Base-by-base conservation (phyloP, 306 rosid species). In the Medicago ruthenica region DNA sequence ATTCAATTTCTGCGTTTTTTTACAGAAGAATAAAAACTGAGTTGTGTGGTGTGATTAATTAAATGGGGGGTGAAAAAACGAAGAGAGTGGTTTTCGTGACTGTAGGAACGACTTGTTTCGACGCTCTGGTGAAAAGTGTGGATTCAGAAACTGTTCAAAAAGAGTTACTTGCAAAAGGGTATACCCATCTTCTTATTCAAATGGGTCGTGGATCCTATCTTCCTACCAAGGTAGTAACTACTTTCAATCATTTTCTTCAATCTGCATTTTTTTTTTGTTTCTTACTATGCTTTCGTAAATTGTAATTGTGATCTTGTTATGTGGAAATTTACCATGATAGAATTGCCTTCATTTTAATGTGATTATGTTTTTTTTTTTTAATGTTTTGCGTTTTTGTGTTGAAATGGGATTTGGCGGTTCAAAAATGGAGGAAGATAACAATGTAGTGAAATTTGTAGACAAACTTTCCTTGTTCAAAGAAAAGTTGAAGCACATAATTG, bases 101-200 rank as follows among this genome's bases (percentile, higher is more conserved):
- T 0, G 95, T 94, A 13, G 98, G 98, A 77, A 92, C 98, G 0
- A 90, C 98, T 34, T 42, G 76, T 82, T 94, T 94, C 61, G 98
- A 94, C 60, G 83, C 96, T 74, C 90, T 92, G 3, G 96, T 92
- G 61, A 85, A 71, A 81, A 86, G 86, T 0, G 82, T 90, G 61
- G 93, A 92, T 67, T 76, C 84, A 18, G 21, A 41, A 5, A 81
- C 57, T 6, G 90, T 92, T 50, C 81, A 89, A 74, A 60, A 85
- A 24, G 88, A 83, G 71, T 73, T 94, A 60, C 64, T 66, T 16
- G 78, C 80, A 62, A 88, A 93, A 79, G 98, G 95, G 37, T 90
- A 88, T 55, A 86, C 96, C 8, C 84, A 87, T 74, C 90, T 94
- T 76, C 83, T 90, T 74, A 85, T 92, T 78, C 95, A 88, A 84